Conservation (phyloP, 495 filamentous ascomycete genomes). For the Barbatosphaeria neglecta region DNA sequence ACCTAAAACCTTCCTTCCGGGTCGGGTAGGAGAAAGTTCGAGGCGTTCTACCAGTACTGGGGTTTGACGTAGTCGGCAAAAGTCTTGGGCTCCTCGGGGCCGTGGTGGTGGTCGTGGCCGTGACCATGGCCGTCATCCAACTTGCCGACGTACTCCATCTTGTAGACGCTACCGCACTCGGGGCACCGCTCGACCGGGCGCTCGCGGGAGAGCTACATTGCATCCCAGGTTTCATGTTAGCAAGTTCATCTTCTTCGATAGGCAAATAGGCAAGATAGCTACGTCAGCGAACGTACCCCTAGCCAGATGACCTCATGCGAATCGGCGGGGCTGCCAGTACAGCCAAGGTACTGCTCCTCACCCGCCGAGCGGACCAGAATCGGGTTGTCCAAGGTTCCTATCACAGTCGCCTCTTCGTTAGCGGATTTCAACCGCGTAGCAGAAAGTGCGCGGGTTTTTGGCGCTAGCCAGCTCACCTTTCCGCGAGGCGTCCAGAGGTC, state of each 20-base stretch:
- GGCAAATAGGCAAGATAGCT: neutral
- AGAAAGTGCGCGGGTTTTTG: neutral
- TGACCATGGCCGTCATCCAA: conserved; percentile 53
- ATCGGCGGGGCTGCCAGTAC: conserved; percentile 88
- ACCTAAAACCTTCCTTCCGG: neutral
- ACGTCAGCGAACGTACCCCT: conserved; percentile 44
- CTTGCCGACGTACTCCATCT: conserved; percentile 92
- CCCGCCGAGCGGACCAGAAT: conserved; percentile 81
- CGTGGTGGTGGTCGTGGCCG: conserved; percentile 42
- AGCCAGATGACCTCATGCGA: conserved; percentile 86
- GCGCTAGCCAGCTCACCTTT: conserved; percentile 47
- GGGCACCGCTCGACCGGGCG: conserved; percentile 86
- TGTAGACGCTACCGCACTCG: conserved; percentile 91
- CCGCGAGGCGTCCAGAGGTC: conserved; percentile 81
- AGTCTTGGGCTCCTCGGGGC: conserved; percentile 74
- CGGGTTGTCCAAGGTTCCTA: conserved; percentile 82
- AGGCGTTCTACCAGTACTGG: conserved; percentile 61
- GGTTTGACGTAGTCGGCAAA: conserved; percentile 88
- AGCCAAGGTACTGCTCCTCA: conserved; percentile 93
- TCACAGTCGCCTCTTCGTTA: conserved; percentile 1
- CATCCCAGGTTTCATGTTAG: neutral
- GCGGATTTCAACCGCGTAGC: neutral
- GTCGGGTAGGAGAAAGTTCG: neutral
- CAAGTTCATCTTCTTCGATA: neutral
- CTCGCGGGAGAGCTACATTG: conserved; percentile 63